Percentiles rank a stretch among this genome's conserved stretches.
Conservation (phyloP, 1,139 yeast genomes). For the Debaryomyces subglobosus region DNA sequence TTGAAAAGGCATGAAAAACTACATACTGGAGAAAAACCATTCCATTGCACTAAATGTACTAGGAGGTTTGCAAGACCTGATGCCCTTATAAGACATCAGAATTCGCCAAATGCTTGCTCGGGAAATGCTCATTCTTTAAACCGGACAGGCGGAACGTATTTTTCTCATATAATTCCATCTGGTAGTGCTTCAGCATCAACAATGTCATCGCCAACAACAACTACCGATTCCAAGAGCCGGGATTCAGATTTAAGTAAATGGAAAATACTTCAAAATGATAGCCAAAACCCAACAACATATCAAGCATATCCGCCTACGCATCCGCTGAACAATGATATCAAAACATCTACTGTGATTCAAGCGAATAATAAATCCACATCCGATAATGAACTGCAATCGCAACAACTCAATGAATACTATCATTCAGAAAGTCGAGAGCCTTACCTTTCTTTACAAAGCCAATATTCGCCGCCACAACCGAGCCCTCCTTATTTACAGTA, state of each 20-base stretch:
- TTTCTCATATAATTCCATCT: background rate
- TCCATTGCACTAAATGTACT: slow-evolving; percentile 60
- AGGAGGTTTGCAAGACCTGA: slow-evolving; percentile 77
- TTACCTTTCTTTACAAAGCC: background rate
- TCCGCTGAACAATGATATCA: slow-evolving; percentile 1
- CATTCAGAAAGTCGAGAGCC: background rate
- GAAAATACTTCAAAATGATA: slow-evolving; percentile 15
- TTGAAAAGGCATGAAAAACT: slow-evolving; percentile 73
- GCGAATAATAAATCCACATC: slow-evolving; percentile 11
- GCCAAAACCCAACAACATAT: slow-evolving; percentile 12
- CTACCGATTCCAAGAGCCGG: slow-evolving; percentile 10
- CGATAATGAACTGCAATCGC: background rate
- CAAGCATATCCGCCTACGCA: slow-evolving; percentile 12
- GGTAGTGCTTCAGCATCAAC: slow-evolving; percentile 7
- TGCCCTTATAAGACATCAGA: slow-evolving; percentile 69
- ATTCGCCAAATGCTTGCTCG: slow-evolving; percentile 46
- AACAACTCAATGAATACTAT: background rate
- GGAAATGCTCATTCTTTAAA: slow-evolving; percentile 14
- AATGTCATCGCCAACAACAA: slow-evolving; percentile 7
- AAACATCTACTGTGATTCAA: slow-evolving; percentile 14
- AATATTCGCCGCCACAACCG: background rate
- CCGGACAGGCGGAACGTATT: background rate
- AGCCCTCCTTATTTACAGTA: slow-evolving; percentile 3
- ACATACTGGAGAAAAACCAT: slow-evolving; percentile 79
- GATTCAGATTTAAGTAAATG: slow-evolving; percentile 20